phyloP scores from a whole-genome alignment of 1,284 basidiomycete genomes.

The Gymnopus androsaceus region DNA sequence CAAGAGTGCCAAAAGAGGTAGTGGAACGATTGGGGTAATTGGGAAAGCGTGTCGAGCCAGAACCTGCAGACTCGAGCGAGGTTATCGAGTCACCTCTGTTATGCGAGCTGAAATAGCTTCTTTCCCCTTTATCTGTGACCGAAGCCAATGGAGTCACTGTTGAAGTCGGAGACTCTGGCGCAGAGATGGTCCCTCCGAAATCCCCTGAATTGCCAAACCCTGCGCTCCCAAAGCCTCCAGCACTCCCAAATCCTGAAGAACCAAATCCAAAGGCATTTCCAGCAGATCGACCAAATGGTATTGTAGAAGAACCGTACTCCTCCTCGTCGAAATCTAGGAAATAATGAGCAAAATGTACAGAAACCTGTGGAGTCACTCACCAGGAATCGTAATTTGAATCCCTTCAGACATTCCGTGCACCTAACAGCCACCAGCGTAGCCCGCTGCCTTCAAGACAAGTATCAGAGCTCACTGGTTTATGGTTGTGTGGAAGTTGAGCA shows the following conservation, averaged over 20 bases:
- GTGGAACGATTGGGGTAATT: slow-evolving; percentile 39
- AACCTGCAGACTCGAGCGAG: slow-evolving; percentile 66
- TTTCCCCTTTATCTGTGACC: slow-evolving; percentile 49
- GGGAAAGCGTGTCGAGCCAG: slow-evolving; percentile 46
- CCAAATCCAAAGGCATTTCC: slow-evolving; percentile 42
- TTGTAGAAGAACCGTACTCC: slow-evolving; percentile 60
- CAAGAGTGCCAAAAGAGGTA: slow-evolving; percentile 56
- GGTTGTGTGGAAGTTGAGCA: background rate
- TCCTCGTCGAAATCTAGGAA: slow-evolving; percentile 71
- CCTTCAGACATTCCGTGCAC: slow-evolving; percentile 43
- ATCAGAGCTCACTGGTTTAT: background rate
- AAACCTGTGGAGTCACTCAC: slow-evolving; percentile 34
- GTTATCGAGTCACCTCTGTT: slow-evolving; percentile 73
- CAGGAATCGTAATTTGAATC: slow-evolving; percentile 81
- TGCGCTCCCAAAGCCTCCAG: slow-evolving; percentile 26
- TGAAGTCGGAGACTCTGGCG: slow-evolving; percentile 65
- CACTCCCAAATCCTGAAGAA: slow-evolving; percentile 14
- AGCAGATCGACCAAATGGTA: slow-evolving; percentile 62
- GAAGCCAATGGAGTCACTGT: slow-evolving; percentile 49
- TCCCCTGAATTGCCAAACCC: slow-evolving; percentile 38
- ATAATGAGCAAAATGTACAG: slow-evolving; percentile 7
- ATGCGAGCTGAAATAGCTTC: slow-evolving; percentile 67
- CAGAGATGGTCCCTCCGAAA: slow-evolving; percentile 38
- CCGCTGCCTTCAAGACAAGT: background rate
- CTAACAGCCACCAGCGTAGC: background rate